A percentile compares a stretch with the other conserved stretches of the same genome.
These are phyloP conservation scores for Pinguiococcus pyrenoidosus DNA, from an alignment of 108 stramenopile species.

Conservation along the genomic window DNA sequence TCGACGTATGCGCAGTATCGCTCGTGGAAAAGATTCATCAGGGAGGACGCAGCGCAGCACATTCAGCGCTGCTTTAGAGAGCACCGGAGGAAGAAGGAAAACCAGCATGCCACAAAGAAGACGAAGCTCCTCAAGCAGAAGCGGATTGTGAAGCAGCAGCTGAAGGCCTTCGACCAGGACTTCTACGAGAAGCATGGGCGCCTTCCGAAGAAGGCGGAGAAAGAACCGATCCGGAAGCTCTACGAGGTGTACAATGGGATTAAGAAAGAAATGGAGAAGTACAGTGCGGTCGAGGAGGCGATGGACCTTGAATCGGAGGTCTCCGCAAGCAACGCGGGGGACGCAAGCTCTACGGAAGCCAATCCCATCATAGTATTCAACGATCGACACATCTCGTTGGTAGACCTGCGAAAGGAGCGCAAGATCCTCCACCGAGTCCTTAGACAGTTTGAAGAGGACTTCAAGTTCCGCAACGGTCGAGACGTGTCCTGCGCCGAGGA, in stretches of 20 bases:
- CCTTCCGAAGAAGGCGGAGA: constrained; percentile 79
- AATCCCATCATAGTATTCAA: not conserved
- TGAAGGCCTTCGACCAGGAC: constrained; percentile 66
- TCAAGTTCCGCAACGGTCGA: too few species aligned
- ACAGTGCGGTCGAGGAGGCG: not conserved
- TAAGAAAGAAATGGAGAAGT: constrained; percentile 39
- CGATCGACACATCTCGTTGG: not conserved
- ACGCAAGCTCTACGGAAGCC: too few species aligned
- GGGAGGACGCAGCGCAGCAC: constrained; percentile 18
- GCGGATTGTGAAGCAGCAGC: constrained; percentile 18
- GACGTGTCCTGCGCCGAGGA: constrained; percentile 30
- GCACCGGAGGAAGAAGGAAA: too few species aligned
- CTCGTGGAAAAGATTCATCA: constrained; percentile 18
- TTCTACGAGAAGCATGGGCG: constrained; percentile 64
- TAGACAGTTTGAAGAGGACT: too few species aligned
- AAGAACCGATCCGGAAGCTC: constrained; percentile 90
- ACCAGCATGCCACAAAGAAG: too few species aligned
- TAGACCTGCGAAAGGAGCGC: not conserved
- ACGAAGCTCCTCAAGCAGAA: constrained; percentile 16
- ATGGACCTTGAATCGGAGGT: not conserved
- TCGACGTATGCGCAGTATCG: constrained; percentile 26
- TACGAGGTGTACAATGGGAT: constrained; percentile 83
- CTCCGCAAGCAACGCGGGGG: too few species aligned
- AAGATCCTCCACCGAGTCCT: not conserved
- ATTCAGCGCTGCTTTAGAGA: constrained; percentile 5